Conservation (phyloP, 108 stramenopile genomes). For the Hondaea fermentalgiana region DNA sequence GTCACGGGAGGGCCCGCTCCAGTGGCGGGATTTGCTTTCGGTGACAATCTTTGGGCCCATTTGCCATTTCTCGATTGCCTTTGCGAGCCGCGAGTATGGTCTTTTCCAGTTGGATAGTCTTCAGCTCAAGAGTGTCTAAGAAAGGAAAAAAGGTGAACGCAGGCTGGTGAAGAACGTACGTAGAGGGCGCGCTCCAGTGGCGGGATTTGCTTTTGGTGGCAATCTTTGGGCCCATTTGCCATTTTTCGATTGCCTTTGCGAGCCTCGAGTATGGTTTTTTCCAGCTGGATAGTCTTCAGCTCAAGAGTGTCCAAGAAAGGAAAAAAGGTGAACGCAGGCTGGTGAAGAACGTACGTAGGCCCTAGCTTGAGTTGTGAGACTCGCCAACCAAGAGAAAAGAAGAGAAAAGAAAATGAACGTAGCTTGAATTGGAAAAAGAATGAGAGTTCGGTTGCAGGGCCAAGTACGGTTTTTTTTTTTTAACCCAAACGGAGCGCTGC, state of each 20-base stretch:
- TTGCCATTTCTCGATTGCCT: background rate
- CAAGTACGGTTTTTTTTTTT: too few relatives aligned
- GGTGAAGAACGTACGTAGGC: too few relatives aligned
- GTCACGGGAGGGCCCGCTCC: background rate
- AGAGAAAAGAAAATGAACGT: too few relatives aligned
- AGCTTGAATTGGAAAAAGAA: too few relatives aligned
- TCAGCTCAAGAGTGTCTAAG: background rate
- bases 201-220: background rate
- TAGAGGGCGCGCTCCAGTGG: background rate
- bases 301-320: background rate
- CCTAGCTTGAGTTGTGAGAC: too few relatives aligned
- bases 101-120: background rate
- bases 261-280: background rate
- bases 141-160: too few relatives aligned
- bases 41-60: background rate
- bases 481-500: too few relatives aligned
- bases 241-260: background rate
- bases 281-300: background rate
- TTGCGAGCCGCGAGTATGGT: background rate
- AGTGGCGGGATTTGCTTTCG: background rate
- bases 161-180: too few relatives aligned
- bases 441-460: too few relatives aligned
- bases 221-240: slow-evolving; percentile 4
- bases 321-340: too few relatives aligned
- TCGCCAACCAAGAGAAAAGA: too few relatives aligned